Evolutionary conservation across 495 filamentous ascomycete genomes (phyloP).

Genomic region (Echria macrotheca): DNA sequence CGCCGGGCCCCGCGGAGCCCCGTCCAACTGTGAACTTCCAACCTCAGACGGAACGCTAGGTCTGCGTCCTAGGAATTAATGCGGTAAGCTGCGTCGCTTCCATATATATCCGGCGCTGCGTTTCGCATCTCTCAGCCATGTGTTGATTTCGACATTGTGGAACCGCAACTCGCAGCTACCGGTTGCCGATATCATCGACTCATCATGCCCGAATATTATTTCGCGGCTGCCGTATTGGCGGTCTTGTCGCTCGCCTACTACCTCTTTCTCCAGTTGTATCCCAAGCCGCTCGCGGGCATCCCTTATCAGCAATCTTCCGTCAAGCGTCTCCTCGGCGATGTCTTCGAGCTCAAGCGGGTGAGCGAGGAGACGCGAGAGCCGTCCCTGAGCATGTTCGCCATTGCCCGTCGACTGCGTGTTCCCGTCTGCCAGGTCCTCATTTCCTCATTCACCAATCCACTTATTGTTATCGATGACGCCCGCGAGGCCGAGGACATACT

Average conservation of each 20-base stretch:
- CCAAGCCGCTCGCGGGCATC: slow-evolving; percentile 28
- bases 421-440: slow-evolving; percentile 27
- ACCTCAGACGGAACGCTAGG: no score
- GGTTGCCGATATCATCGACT: no score
- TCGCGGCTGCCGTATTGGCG: background rate
- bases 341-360: slow-evolving; percentile 16
- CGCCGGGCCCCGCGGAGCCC: no score
- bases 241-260: background rate
- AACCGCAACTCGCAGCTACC: no score
- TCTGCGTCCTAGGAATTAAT: no score
- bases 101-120: no score
- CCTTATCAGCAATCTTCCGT: slow-evolving; percentile 27
- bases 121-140: no score
- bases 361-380: slow-evolving; percentile 11
- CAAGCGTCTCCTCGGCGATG: slow-evolving; percentile 26
- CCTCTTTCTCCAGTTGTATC: background rate
- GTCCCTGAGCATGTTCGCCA: slow-evolving; percentile 6
- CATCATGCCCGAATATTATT: no score
- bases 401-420: slow-evolving; percentile 12
- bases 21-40: no score
- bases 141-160: no score
- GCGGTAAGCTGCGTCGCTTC: no score
- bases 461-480: slow-evolving; percentile 25
- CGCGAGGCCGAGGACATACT: slow-evolving; percentile 25
- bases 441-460: slow-evolving; percentile 13